Conservation (phyloP, 225 moss, liverwort and hornwort genomes). For the Sphagnum contortum region DNA sequence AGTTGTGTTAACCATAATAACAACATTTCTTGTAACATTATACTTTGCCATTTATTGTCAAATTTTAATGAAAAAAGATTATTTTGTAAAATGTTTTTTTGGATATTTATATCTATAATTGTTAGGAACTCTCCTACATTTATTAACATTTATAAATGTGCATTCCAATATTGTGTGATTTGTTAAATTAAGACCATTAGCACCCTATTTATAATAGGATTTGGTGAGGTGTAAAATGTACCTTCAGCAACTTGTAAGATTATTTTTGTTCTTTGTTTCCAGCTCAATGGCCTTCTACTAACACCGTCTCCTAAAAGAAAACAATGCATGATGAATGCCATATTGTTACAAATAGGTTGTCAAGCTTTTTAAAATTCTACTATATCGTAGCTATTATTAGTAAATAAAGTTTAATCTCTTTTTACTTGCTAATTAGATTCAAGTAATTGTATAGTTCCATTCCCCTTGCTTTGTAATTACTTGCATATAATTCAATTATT, state of each 20-base stretch:
- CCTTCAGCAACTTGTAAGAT: slow-evolving; percentile 37
- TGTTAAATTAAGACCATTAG: too few species aligned
- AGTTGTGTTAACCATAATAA: too few species aligned
- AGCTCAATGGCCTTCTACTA: slow-evolving; percentile 18
- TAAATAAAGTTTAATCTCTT: neutral
- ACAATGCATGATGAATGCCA: neutral
- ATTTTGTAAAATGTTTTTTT: too few species aligned
- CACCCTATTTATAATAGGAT: neutral
- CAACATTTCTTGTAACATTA: too few species aligned
- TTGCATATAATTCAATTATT: too few species aligned
- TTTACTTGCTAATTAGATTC: too few species aligned
- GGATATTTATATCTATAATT: too few species aligned
- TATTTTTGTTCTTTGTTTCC: slow-evolving; percentile 29
- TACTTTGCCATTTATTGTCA: too few species aligned
- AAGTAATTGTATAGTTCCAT: too few species aligned
- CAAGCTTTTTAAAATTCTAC: too few species aligned
- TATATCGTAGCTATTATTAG: neutral
- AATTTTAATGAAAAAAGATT: too few species aligned
- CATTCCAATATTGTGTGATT: neutral
- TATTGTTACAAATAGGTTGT: neutral
- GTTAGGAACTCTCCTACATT: neutral
- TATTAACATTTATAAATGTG: neutral
- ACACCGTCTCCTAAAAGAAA: slow-evolving; percentile 15
- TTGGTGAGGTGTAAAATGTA: neutral
- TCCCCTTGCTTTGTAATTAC: too few species aligned